Evolutionary conservation across 2,329 filamentous ascomycete genomes (phyloP), one percentile per base, ranked within the genome.

Genomic region (Stemphylium beticola): DNA sequence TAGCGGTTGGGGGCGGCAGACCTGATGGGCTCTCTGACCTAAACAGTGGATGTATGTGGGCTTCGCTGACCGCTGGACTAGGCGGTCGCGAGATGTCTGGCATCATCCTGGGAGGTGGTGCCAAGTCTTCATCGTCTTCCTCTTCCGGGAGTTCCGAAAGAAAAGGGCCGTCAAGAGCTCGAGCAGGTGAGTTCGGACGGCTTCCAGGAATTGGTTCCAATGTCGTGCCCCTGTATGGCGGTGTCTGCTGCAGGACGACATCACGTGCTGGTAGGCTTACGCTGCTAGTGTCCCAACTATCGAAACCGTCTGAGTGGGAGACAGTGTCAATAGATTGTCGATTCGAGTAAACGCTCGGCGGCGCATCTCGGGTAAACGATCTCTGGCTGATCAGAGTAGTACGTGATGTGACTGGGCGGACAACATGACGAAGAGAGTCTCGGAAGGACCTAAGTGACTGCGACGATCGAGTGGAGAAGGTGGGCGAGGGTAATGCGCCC

Each of bases 41-140:
- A 78, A 93, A 92, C 3, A 93, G 81, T 8, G 90, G 90, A 71
- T 93, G 90, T 40, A 92, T 92, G 67, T 92, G 85, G 3, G 86
- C 81, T 71, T 92, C 88, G 65, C 81, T 81, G 14, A 74, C 62
- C 44, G 64, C 68, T 24, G 75, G 77, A 43, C 75, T 78, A 5
- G 68, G 69, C 22, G 77, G 74, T 29, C 72, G 70, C 12, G 73
- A 73, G 6, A 56, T 58, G 47, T 74, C 72, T 4, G 66, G 65
- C 49, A 71, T 66, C 58, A 74, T 64, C 36, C 62, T 74, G 1
- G 71, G 73, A 15, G 73, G 72, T 14, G 65, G 66, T 31, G 61
- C 44, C 68, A 77, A 3, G 64, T 75, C 63, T 29, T 62, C 66
- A 20, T 60, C 66, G 22, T 65, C 64, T 41, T 61, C 64, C 36